Base-by-base conservation (phyloP, 306 rosid species). In the Castanea mollissima region DNA sequence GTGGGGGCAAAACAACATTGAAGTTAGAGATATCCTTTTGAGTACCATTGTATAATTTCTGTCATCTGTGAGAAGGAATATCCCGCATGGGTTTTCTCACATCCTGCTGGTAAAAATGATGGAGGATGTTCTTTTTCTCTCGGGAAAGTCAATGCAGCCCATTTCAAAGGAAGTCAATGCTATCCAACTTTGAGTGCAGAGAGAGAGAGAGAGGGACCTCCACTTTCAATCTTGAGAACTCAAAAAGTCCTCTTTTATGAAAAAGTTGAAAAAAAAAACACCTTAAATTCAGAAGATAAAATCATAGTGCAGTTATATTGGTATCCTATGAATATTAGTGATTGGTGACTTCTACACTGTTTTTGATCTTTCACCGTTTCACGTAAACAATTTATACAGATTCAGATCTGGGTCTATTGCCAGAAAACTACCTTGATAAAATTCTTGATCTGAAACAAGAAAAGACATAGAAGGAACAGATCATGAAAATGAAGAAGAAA, bases 1-100 rank as follows among this genome's bases (percentile, higher is more conserved):
- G 54, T 49, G 54, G 80, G 71, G 80, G 69, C 81, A 46, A 38
- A 16, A 14, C 20, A 13, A 1, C 69, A 55, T 78, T 56, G 81
- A 56, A 78, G 75, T 69, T 55, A 69, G 75, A 55, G 81, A 69
- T 31, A 32, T 27, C 49, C 63, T 23, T 69, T 78, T 4, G 38
- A 54, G 56, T 65, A 4, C 67, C 34, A 58, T 23, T 71, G 60
- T 60, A 72, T 46, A 19, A 19, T 27, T 54, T 55, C 15, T 74
- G 79, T 80, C 67, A 59, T 13, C 41, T 13, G 81, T 63, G 27
- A 64, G 80, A 41, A 41, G 11, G 46, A 62, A 81, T 81, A 77
- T 78, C 74, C 76, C 73, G 78, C 85, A 69, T 81, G 83, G 84
- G 74, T 77, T 80, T 80, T 78, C 84, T 73, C 79, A 77, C 77